These are phyloP conservation scores for Curvularia spicifera DNA, from an alignment of 2,329 filamentous ascomycete species.

Conservation along the genomic window DNA sequence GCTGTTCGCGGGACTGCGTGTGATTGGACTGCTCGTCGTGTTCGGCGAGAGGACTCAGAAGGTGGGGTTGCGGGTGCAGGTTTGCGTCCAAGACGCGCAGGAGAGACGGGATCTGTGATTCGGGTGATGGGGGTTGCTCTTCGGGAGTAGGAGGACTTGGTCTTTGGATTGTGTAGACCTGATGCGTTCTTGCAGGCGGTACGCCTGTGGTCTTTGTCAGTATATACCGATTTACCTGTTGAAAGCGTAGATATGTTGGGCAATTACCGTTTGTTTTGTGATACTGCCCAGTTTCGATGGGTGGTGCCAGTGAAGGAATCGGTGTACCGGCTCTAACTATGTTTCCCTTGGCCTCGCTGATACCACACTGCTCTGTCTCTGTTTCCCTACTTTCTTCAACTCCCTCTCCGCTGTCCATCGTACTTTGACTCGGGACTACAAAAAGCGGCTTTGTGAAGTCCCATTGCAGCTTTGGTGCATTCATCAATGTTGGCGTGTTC, in stretches of 20 bases:
- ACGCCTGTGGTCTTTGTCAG: background rate
- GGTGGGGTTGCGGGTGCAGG: background rate
- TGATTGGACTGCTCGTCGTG: background rate
- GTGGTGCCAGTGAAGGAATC: background rate
- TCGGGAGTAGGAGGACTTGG: background rate
- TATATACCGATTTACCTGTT: background rate
- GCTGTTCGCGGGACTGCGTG: background rate
- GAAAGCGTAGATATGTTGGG: too few relatives aligned
- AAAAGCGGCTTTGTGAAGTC: background rate
- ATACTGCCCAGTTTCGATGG: background rate
- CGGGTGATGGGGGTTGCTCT: background rate
- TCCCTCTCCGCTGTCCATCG: background rate
- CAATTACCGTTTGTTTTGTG: background rate
- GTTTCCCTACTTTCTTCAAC: background rate
- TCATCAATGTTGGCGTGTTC: conserved; percentile 7
- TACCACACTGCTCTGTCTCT: background rate
- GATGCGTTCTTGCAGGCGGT: background rate
- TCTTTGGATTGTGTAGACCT: background rate
- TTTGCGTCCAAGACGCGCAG: background rate
- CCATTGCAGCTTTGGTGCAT: conserved; percentile 7
- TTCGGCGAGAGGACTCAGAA: background rate
- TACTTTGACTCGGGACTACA: background rate
- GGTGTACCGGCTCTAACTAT: background rate
- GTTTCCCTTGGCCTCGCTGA: background rate
- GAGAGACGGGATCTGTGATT: background rate